Evolutionary conservation across 202 grass and related monocot genomes (phyloP).

Genomic region (Setaria viridis): DNA sequence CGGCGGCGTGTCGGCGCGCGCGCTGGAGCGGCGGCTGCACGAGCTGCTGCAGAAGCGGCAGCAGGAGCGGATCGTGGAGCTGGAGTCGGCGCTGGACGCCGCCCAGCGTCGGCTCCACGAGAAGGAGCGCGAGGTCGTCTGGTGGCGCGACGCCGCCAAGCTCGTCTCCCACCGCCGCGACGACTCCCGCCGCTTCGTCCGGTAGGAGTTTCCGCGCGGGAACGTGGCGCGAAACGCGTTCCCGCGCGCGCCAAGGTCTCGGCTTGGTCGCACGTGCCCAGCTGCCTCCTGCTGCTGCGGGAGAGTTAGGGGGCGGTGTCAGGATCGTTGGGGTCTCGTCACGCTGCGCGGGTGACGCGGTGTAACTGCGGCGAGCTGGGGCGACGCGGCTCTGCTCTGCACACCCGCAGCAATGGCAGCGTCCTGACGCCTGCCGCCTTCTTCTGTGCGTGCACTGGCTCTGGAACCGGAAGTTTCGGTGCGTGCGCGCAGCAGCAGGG

Average conservation of each 20-base stretch:
- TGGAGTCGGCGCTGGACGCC: constrained; percentile 73
- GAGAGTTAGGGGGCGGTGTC: background rate
- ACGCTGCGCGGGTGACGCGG: constrained; percentile 45
- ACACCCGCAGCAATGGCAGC: background rate
- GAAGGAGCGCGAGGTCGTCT: constrained; percentile 86
- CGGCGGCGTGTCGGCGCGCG: constrained; percentile 67
- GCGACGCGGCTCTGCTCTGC: background rate
- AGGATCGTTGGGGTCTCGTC: background rate
- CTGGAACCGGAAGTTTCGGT: constrained; percentile 14
- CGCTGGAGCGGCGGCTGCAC: constrained; percentile 83
- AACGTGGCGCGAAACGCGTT: background rate
- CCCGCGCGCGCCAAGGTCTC: background rate
- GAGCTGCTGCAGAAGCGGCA: constrained; percentile 82
- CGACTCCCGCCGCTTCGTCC: constrained; percentile 46
- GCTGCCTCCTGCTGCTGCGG: background rate
- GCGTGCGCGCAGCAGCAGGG: background rate
- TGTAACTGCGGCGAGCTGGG: constrained; percentile 12
- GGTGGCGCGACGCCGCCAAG: constrained; percentile 95
- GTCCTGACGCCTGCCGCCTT: background rate
- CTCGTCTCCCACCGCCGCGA: constrained; percentile 85
- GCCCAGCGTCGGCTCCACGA: constrained; percentile 72
- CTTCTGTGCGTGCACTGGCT: background rate
- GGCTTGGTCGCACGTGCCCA: background rate
- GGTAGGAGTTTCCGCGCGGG: background rate
- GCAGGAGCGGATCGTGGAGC: constrained; percentile 88